Conservation (phyloP, 2,329 filamentous ascomycete species). For the Thielaviopsis ethacetica region DNA sequence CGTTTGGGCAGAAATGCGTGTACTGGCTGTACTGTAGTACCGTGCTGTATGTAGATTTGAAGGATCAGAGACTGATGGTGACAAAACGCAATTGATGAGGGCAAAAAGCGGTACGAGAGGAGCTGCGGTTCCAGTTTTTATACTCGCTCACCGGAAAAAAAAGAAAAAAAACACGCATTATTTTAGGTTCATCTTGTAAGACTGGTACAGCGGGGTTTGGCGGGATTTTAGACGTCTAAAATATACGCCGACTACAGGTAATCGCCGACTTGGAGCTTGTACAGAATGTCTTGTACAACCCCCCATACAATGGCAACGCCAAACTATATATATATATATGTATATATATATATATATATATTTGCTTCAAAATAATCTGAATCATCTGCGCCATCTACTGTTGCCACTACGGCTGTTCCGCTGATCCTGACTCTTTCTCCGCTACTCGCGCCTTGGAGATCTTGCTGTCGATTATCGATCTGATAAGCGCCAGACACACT, state of each 20-base stretch:
- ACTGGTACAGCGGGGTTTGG: background rate
- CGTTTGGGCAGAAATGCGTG: background rate
- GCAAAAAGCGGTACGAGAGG: too few species aligned
- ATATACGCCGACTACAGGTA: background rate
- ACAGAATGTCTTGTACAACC: too few species aligned
- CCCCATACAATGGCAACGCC: too few species aligned
- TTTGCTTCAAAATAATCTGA: too few species aligned
- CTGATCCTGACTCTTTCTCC: background rate
- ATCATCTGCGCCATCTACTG: too few species aligned
- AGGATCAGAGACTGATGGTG: background rate
- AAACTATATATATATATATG: too few species aligned
- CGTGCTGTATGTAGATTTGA: too few species aligned
- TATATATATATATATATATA: too few species aligned
- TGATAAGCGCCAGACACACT: conserved; percentile 36
- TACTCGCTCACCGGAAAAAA: background rate
- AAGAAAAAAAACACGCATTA: background rate
- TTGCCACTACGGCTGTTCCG: background rate
- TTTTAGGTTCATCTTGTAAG: background rate
- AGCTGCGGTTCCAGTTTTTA: background rate
- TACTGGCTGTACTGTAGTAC: too few species aligned
- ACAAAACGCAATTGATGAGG: background rate
- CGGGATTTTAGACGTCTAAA: background rate
- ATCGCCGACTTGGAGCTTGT: background rate
- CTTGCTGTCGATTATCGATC: conserved; percentile 39
- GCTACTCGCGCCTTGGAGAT: conserved; percentile 11